phyloP scores from a whole-genome alignment of 306 rosid species.

The Cotoneaster glaucophyllus region DNA sequence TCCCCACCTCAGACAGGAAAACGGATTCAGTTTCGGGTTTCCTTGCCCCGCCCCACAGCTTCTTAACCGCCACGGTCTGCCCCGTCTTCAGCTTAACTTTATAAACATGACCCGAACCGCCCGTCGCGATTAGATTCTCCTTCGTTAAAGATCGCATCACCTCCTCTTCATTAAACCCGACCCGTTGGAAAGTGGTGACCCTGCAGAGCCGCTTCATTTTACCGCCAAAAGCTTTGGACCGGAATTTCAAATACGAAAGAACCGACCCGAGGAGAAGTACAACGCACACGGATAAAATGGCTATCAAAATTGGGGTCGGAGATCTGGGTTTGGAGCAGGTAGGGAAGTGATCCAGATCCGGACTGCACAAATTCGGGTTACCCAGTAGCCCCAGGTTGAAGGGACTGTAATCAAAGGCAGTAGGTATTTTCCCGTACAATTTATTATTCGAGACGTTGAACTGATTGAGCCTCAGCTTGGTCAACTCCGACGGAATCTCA shows the following conservation, averaged over 20 bases:
- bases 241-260: constrained; percentile 37
- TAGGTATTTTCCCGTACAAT: constrained; percentile 56
- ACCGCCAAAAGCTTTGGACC: constrained; percentile 9
- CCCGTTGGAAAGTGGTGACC: constrained; percentile 50
- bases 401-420: constrained; percentile 31
- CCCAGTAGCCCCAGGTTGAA: constrained; percentile 38
- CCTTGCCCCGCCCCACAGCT: constrained; percentile 38
- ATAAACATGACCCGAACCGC: constrained; percentile 71
- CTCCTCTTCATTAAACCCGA: constrained; percentile 57
- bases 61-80: constrained; percentile 61
- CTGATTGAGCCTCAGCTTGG: constrained; percentile 46
- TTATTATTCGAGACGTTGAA: constrained; percentile 62
- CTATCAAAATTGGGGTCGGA: constrained; percentile 18
- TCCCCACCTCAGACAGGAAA: constrained; percentile 66
- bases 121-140: constrained; percentile 52
- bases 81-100: constrained; percentile 54
- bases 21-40: constrained; percentile 31
- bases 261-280: constrained; percentile 35
- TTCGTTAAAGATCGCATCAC: constrained; percentile 32
- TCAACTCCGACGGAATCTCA: constrained; percentile 49
- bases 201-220: constrained; percentile 31
- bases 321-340: constrained; percentile 40
- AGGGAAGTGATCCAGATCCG: constrained; percentile 34
- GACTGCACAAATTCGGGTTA: constrained; percentile 62
- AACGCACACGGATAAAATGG: constrained; percentile 22